Base-by-base conservation (phyloP, 331 rosid species). In the Telfairia occidentalis region DNA sequence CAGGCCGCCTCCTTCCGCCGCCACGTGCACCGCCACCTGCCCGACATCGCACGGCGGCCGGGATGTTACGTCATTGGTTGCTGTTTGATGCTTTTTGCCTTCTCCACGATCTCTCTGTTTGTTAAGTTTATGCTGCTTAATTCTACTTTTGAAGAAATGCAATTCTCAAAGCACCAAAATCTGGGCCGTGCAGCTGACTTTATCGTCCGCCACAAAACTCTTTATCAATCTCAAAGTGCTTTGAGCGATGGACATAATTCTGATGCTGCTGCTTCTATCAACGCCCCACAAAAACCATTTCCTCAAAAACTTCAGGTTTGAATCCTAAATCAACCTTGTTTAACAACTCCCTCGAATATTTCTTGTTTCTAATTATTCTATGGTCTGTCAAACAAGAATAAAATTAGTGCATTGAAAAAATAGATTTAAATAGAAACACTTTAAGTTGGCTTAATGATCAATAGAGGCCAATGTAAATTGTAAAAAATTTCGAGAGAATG, bases 51-150 rank as follows among this genome's bases (percentile, higher is more conserved):
- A 53, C 34, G 55, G 5, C 74, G 73, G 45, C 76, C 75, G 0
- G 86, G 84, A 16, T 77, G 80, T 24, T 63, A 70, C 48, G 24
- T 79, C 23, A 67, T 78, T 0, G 60, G 81, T 65, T 71, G 69
- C n/a, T 70, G 76, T 19, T 74, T 90, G 45, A 54, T 86, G 82
- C 48, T 82, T 66, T 38, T 88, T 21, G 80, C 83, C 24, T 86
- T 83, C n/a, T 70, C 75, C 2, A 46, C 75, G 15, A 18, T 86
- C 61, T 81, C 78, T 5, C 2, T 75, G 78, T 37, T 81, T 16
- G 45, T 71, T 12, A 81, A 70, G 82, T 82, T 88, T 66, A 45
- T 76, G 32, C 54, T 88, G 77, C 34, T 88, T 21, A 82, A 84
- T 76, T 71, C 80, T n/a, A n/a, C n/a, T 8, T 76, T 46, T 37